Evolutionary conservation across 2,329 filamentous ascomycete species (phyloP).

Genomic region (Penicillium sp.): DNA sequence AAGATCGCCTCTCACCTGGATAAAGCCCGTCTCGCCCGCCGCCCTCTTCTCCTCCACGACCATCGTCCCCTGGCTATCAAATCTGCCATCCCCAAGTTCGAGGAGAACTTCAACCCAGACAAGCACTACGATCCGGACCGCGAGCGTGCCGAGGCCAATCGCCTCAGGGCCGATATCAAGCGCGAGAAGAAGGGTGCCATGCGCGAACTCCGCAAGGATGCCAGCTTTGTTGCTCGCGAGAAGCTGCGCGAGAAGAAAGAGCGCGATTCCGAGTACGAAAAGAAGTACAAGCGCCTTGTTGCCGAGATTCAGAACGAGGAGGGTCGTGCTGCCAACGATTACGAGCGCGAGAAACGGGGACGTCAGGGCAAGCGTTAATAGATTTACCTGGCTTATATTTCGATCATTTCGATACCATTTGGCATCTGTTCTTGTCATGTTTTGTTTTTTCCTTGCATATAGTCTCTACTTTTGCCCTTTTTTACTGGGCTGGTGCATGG

Average conservation of each 20-base stretch:
- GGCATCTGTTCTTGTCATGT: constrained; percentile 4
- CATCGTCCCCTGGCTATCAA: constrained; percentile 88
- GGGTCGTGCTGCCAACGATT: constrained; percentile 79
- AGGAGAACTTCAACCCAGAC: constrained; percentile 89
- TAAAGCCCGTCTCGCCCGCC: constrained; percentile 65
- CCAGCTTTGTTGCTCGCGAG: constrained; percentile 89
- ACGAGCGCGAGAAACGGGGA: constrained; percentile 80
- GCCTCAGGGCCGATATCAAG: constrained; percentile 89
- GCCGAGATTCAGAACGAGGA: constrained; percentile 96
- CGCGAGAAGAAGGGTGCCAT: constrained; percentile 92
- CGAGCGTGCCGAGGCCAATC: constrained; percentile 80
- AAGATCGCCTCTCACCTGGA: constrained; percentile 49
- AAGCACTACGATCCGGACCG: constrained; percentile 97
- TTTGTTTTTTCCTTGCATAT: constrained; percentile 11
- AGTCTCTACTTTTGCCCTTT: constrained; percentile 11
- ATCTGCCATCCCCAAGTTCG: constrained; percentile 87
- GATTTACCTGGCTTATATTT: neutral
- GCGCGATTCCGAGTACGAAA: constrained; percentile 89
- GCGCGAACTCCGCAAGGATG: constrained; percentile 91
- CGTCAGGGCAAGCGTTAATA: constrained; percentile 64
- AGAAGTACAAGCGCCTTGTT: constrained; percentile 88
- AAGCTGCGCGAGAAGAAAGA: constrained; percentile 90
- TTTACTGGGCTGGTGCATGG: constrained; percentile 20
- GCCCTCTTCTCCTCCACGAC: constrained; percentile 83
- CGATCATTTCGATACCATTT: constrained; percentile 7